Percentiles rank a stretch among this genome's conserved stretches.
These are phyloP conservation scores for Paspalum vaginatum DNA, from an alignment of 176 grass and related monocot genomes.

Conservation along the genomic window DNA sequence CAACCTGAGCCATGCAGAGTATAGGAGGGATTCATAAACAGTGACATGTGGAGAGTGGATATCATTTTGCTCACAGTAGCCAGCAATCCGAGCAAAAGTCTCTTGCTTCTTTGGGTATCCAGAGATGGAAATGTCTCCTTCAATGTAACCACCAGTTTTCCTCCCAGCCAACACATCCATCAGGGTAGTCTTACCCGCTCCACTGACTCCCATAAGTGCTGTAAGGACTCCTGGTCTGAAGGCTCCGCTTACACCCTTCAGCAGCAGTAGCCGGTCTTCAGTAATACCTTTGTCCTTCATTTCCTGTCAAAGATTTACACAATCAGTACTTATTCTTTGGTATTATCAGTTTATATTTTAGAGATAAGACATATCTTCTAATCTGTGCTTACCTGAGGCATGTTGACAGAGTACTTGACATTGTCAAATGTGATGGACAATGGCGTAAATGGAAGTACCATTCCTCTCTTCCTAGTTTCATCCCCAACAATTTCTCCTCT, in stretches of 20 bases:
- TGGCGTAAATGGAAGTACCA: conserved; percentile 88
- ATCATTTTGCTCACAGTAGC: conserved; percentile 96
- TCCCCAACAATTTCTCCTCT: conserved; percentile 52
- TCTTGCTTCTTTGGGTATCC: conserved; percentile 97
- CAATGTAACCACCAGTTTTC: conserved; percentile 90
- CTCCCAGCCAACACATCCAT: conserved; percentile 95
- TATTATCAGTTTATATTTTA: background rate
- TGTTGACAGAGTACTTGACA: conserved; percentile 86
- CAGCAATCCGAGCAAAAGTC: conserved; percentile 88
- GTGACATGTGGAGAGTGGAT: conserved; percentile 98
- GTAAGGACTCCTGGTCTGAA: conserved; percentile 96
- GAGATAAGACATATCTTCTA: background rate
- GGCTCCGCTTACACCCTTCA: conserved; percentile 88
- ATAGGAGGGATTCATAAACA: conserved; percentile 88
- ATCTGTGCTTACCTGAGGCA: conserved; percentile 74
- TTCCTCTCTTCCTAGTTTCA: conserved; percentile 70
- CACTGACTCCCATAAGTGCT: conserved; percentile 92
- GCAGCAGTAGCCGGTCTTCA: conserved; percentile 66
- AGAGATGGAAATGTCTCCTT: conserved; percentile 83
- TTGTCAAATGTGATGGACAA: conserved; percentile 78
- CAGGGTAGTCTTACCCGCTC: conserved; percentile 90
- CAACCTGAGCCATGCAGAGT: conserved; percentile 95
- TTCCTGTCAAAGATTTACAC: conserved; percentile 58
- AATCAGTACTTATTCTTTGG: conserved; percentile 26
- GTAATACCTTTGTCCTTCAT: conserved; percentile 78